phyloP scores from a whole-genome alignment of 306 rosid species.

The Fragaria vesca region DNA sequence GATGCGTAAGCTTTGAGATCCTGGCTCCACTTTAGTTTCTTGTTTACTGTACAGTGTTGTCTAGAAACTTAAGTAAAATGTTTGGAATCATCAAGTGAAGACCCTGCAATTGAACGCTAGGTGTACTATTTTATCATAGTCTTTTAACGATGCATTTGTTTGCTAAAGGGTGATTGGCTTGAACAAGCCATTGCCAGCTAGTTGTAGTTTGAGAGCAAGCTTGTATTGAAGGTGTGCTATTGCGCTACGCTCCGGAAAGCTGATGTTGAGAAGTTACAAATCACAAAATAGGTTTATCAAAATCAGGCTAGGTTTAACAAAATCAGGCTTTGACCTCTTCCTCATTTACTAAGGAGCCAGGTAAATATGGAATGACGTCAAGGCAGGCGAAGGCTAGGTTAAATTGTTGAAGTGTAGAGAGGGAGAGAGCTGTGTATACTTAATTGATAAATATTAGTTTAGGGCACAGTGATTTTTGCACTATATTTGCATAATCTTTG shows the following conservation, averaged over 20 bases:
- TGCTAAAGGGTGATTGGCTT: not conserved
- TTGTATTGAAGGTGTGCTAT: too few relatives aligned
- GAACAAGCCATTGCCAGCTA: not conserved
- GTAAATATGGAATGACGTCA: not conserved
- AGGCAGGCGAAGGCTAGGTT: too few relatives aligned
- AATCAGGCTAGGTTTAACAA: too few relatives aligned
- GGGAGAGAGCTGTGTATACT: too few relatives aligned
- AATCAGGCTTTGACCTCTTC: too few relatives aligned
- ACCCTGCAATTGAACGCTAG: not conserved
- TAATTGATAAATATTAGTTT: too few relatives aligned
- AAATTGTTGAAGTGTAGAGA: too few relatives aligned
- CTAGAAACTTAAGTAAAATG: not conserved
- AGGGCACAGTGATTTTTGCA: too few relatives aligned
- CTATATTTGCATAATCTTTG: too few relatives aligned
- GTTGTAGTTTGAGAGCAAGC: not conserved
- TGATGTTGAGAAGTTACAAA: not conserved
- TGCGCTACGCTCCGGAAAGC: too few relatives aligned
- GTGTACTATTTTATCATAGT: not conserved
- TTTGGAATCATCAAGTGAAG: not conserved
- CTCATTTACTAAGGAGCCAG: too few relatives aligned
- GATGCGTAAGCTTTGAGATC: not conserved
- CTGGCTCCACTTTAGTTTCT: not conserved
- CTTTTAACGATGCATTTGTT: not conserved
- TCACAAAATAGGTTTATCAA: not conserved
- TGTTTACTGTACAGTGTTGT: constrained; percentile 5